phyloP scores from a whole-genome alignment of 768 basidiomycete genomes.

The Neoboletus brunneissimus region DNA sequence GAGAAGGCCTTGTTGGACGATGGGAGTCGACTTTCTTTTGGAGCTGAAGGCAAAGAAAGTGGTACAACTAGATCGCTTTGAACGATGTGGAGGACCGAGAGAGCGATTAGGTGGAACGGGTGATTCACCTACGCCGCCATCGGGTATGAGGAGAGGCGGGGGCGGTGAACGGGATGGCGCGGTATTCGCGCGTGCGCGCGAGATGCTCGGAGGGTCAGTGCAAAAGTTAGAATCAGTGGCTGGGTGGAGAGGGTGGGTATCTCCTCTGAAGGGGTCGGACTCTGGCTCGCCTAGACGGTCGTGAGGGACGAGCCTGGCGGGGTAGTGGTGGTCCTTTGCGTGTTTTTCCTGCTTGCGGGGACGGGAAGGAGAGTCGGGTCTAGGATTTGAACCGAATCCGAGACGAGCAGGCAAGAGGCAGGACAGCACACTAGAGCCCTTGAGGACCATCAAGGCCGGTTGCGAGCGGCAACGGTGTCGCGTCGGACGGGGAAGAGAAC shows the following conservation, averaged over 20 bases:
- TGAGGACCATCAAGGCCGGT: conserved; percentile 34
- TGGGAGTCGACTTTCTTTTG: no score
- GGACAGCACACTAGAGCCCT: conserved; percentile 30
- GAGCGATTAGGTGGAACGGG: conserved; percentile 38
- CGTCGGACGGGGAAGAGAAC: background rate
- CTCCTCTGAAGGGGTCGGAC: conserved; percentile 28
- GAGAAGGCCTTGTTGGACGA: conserved; percentile 10
- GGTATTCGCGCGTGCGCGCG: conserved; percentile 31
- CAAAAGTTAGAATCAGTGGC: conserved; percentile 20
- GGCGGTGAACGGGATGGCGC: conserved; percentile 29
- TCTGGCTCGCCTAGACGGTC: conserved; percentile 43
- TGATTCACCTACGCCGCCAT: conserved; percentile 66
- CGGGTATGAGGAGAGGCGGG: conserved; percentile 43
- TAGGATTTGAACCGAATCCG: conserved; percentile 23
- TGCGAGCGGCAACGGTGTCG: background rate
- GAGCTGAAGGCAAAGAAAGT: conserved; percentile 32
- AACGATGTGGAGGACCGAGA: conserved; percentile 11
- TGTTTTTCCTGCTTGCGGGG: conserved; percentile 11
- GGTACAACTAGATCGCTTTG: conserved; percentile 44
- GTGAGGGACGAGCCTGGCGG: conserved; percentile 24
- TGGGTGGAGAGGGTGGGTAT: conserved; percentile 26
- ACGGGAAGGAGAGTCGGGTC: conserved; percentile 4
- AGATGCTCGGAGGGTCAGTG: conserved; percentile 1
- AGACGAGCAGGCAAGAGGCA: conserved; percentile 40
- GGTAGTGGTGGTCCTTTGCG: conserved; percentile 28